Conservation (phyloP, 2,329 filamentous ascomycete genomes). For the Beauveria pseudobassiana region DNA sequence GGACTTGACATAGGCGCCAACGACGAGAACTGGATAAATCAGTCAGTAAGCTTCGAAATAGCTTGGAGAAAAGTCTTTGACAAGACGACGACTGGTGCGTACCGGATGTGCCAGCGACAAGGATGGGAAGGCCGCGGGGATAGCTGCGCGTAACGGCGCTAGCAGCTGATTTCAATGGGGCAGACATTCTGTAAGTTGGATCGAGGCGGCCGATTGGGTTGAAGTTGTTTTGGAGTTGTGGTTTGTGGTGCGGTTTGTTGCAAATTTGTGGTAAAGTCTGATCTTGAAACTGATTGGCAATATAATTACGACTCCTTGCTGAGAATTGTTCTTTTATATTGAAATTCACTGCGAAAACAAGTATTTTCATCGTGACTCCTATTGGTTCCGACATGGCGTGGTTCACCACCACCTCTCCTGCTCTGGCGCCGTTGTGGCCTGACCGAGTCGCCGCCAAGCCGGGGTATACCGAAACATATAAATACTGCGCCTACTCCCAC, state of each 20-base stretch:
- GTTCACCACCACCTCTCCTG: slow-evolving; percentile 1
- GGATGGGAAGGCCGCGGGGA: neutral
- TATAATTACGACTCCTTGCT: neutral
- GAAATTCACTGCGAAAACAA: neutral
- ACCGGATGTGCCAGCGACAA: slow-evolving; percentile 8
- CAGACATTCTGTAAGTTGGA: neutral
- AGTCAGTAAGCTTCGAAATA: neutral
- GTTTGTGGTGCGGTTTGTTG: neutral
- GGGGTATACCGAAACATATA: neutral
- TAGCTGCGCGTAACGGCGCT: slow-evolving; percentile 6
- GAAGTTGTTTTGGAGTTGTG: neutral
- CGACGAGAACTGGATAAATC: slow-evolving; percentile 8
- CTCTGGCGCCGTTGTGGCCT: slow-evolving; percentile 7
- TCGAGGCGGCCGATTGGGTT: neutral
- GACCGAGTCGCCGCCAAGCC: slow-evolving; percentile 1
- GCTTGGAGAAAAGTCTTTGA: too few relatives aligned
- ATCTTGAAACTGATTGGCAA: neutral
- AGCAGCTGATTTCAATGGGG: slow-evolving; percentile 1
- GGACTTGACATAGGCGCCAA: slow-evolving; percentile 25
- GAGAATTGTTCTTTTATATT: neutral
- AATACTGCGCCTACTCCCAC: neutral
- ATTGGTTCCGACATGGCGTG: slow-evolving; percentile 9
- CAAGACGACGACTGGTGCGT: neutral
- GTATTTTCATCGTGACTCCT: neutral
- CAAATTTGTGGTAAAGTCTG: neutral